Base-by-base conservation (phyloP, 23 red algal genomes). In the Agarophyton chilense region DNA sequence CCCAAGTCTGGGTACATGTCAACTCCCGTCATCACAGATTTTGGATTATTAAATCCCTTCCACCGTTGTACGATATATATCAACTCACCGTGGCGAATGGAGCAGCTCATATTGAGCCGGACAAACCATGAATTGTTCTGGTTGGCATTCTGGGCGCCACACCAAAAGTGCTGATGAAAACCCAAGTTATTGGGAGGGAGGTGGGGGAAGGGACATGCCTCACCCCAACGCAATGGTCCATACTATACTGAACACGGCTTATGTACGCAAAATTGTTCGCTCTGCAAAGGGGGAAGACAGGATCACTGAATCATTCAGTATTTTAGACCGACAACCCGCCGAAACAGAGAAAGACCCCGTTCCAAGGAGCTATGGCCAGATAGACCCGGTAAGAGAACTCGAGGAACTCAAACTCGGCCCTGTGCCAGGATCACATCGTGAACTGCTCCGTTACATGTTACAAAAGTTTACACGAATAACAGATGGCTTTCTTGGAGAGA, bases 401-500 rank as follows among this genome's bases (percentile, higher is more conserved):
- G 56, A 22, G 16, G 72, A 4, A 21, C 1, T 78, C 0, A 17
- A 51, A 17, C 44, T 51, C 0, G 29, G 53, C 22, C 34, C 44
- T 17, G 31, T 78, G 17, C 34, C 51, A 51, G 34, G 49, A 17
- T 46, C 38, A 33, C 72, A 52, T 17, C 34, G 51, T 11, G 72
- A 51, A 39, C 2, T 0, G 38, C 50, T 49, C 28, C 39, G 72
- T 25, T 0, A 78, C 24, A 44, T 78, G 16, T 1, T 78, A 21
- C 0, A 39, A 1, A 51, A 78, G 41, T 78, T 31, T 21, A 52
- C 72, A 29, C 19, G 18, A 78, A 78, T 78, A 17, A 47, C 0
- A 29, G 72, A 78, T 50, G 18, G 52, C 4, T 78, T 42, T 0
- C 41, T 78, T 78, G 72, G 0, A 29, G 72, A 49, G 50, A 78